Evolutionary conservation across 1,284 basidiomycete species (phyloP).

Genomic region (Pseudomicrostroma phylloplanum): DNA sequence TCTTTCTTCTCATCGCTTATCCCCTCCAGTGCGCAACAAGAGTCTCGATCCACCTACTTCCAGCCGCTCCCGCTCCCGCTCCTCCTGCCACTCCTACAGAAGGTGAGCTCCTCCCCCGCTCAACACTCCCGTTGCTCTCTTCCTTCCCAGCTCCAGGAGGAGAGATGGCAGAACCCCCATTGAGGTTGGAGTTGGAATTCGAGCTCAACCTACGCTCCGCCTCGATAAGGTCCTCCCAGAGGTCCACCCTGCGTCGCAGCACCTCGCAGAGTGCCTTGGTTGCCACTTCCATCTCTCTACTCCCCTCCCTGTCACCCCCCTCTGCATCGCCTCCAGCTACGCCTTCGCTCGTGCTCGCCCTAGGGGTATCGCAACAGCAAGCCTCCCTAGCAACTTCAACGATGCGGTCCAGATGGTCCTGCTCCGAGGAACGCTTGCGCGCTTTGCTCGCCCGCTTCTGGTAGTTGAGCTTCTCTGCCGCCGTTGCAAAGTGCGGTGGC

Average conservation of each 20-base stretch:
- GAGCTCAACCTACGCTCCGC: constrained; percentile 3
- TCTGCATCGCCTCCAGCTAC: not conserved
- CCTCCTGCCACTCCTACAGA: not conserved
- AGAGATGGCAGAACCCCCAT: too few species aligned
- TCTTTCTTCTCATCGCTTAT: too few species aligned
- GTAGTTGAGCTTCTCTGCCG: constrained; percentile 6
- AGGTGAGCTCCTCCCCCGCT: not conserved
- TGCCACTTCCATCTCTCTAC: too few species aligned
- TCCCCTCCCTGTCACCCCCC: not conserved
- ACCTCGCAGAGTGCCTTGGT: too few species aligned
- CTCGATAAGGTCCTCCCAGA: not conserved
- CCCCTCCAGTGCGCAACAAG: too few species aligned
- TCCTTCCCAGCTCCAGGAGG: too few species aligned
- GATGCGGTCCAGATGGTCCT: not conserved
- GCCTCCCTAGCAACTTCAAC: not conserved
- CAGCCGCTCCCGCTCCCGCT: not conserved
- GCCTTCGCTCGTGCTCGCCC: not conserved
- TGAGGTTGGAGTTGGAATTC: not conserved
- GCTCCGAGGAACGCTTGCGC: not conserved
- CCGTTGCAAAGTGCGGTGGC: not conserved
- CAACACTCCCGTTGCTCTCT: not conserved
- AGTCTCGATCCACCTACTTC: too few species aligned
- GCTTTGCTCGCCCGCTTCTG: constrained; percentile 2
- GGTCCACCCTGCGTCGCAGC: too few species aligned
- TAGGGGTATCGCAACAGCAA: not conserved